Conservation (phyloP, 2,329 filamentous ascomycete genomes). For the Monilinia aucupariae region DNA sequence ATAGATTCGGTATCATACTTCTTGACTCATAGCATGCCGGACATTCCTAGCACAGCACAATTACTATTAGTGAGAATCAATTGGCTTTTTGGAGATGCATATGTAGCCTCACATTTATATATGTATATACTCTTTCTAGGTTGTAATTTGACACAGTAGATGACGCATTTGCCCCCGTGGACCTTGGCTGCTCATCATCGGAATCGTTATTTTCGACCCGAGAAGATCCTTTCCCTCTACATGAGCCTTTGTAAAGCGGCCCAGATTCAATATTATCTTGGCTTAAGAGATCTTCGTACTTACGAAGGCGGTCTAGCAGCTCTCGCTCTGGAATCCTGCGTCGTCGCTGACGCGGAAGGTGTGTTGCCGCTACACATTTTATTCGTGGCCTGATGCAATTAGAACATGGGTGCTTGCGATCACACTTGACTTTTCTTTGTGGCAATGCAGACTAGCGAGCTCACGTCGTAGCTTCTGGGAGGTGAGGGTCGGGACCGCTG, state of each 20-base stretch:
- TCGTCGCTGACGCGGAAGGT: slow-evolving; percentile 57
- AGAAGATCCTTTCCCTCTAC: slow-evolving; percentile 23
- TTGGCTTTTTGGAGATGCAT: slow-evolving; percentile 20
- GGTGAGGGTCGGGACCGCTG: background rate
- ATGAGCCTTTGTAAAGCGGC: slow-evolving; percentile 28
- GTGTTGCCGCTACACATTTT: slow-evolving; percentile 55
- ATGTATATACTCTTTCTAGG: slow-evolving; percentile 31
- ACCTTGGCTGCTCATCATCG: slow-evolving; percentile 29
- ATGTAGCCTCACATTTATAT: slow-evolving; percentile 36
- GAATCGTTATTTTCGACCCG: slow-evolving; percentile 23
- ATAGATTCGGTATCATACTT: slow-evolving; percentile 32
- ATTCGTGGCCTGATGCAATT: slow-evolving; percentile 60
- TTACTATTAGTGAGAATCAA: slow-evolving; percentile 28
- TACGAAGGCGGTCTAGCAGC: slow-evolving; percentile 30
- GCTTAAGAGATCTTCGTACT: slow-evolving; percentile 32
- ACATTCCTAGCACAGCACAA: slow-evolving; percentile 40
- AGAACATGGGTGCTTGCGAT: slow-evolving; percentile 65
- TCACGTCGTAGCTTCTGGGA: slow-evolving; percentile 24
- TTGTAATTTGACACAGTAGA: slow-evolving; percentile 28
- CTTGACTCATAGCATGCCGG: slow-evolving; percentile 43
- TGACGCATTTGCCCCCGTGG: slow-evolving; percentile 23
- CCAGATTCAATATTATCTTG: slow-evolving; percentile 31
- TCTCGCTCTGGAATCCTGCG: slow-evolving; percentile 33
- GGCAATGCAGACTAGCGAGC: slow-evolving; percentile 63
- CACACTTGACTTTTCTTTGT: slow-evolving; percentile 69